These are phyloP conservation scores for Tetracladium setigerum DNA, from an alignment of 495 filamentous ascomycete species.

Conservation along the genomic window DNA sequence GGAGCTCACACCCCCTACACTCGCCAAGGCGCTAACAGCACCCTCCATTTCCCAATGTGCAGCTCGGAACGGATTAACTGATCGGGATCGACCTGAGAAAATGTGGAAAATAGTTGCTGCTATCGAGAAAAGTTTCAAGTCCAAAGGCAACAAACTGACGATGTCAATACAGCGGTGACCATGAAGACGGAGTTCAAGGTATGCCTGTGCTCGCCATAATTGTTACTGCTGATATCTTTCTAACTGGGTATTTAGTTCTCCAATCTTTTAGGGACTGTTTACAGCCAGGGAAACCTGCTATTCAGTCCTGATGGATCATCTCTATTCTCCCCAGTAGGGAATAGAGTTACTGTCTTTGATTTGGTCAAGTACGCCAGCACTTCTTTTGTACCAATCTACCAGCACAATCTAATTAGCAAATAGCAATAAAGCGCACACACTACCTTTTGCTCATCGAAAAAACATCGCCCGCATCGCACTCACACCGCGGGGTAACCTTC, in stretches of 20 bases:
- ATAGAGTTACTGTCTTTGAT: slow-evolving; percentile 92
- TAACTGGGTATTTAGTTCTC: slow-evolving; percentile 59
- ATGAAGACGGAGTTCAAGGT: slow-evolving; percentile 99
- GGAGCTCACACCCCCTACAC: too few relatives aligned
- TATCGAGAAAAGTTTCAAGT: slow-evolving; percentile 10
- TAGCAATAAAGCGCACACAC: slow-evolving; percentile 92
- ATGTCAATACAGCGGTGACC: slow-evolving; percentile 28
- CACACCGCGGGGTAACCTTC: slow-evolving; percentile 79
- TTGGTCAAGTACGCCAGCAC: slow-evolving; percentile 69
- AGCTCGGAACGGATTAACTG: too few relatives aligned
- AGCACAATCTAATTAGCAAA: slow-evolving; percentile 9
- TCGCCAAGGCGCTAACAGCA: too few relatives aligned
- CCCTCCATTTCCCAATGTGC: too few relatives aligned
- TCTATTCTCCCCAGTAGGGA: slow-evolving; percentile 94
- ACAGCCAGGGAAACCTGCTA: slow-evolving; percentile 91
- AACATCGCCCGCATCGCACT: slow-evolving; percentile 86
- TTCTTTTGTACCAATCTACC: not conserved
- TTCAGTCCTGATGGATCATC: slow-evolving; percentile 96
- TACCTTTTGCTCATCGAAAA: slow-evolving; percentile 88
- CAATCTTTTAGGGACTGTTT: slow-evolving; percentile 93
- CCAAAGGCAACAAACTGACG: not conserved
- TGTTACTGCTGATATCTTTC: not conserved
- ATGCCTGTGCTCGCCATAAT: not conserved
- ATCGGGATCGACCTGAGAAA: not conserved
- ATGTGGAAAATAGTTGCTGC: not conserved